These are phyloP conservation scores for Halophytophthora batemanensis DNA, from an alignment of 352 stramenopile genomes.

Conservation along the genomic window DNA sequence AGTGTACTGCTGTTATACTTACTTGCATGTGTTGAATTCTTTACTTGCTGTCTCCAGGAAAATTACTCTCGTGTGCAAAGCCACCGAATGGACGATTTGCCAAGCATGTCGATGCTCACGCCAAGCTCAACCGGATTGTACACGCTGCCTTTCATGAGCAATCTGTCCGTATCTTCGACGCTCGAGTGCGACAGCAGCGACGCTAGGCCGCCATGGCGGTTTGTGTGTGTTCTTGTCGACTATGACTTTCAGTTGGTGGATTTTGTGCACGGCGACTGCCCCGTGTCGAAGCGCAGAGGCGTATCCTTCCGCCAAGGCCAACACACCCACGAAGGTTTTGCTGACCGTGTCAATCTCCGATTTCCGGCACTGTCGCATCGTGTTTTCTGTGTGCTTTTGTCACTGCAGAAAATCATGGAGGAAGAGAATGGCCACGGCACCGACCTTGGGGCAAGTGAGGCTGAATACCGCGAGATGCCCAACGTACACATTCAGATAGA, in stretches of 20 bases:
- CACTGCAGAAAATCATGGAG: conserved; percentile 31
- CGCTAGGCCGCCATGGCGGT: conserved; percentile 39
- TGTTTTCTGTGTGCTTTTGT: conserved; percentile 57
- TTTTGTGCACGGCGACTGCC: conserved; percentile 54
- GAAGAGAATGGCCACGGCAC: conserved; percentile 9
- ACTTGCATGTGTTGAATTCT: not conserved
- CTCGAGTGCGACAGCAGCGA: conserved; percentile 21
- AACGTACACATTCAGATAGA: conserved; percentile 42
- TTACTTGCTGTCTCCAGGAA: conserved; percentile 21
- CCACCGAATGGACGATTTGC: conserved; percentile 57
- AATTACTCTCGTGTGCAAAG: conserved; percentile 44
- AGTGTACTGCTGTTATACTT: too few relatives aligned
- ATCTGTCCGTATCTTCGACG: conserved; percentile 41
- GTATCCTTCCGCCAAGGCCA: conserved; percentile 39
- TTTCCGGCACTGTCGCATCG: conserved; percentile 32
- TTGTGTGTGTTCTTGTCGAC: conserved; percentile 50
- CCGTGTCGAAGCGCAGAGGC: conserved; percentile 25
- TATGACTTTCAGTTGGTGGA: conserved; percentile 62
- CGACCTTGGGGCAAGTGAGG: not conserved
- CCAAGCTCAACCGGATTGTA: conserved; percentile 43
- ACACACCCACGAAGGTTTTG: conserved; percentile 45
- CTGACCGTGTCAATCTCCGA: conserved; percentile 44
- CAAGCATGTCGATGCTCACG: conserved; percentile 50
- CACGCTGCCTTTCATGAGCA: conserved; percentile 41
- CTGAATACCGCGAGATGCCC: conserved; percentile 1